Evolutionary conservation across 148 eudicot species (phyloP).

Genomic region (Chenopodium formosanum): DNA sequence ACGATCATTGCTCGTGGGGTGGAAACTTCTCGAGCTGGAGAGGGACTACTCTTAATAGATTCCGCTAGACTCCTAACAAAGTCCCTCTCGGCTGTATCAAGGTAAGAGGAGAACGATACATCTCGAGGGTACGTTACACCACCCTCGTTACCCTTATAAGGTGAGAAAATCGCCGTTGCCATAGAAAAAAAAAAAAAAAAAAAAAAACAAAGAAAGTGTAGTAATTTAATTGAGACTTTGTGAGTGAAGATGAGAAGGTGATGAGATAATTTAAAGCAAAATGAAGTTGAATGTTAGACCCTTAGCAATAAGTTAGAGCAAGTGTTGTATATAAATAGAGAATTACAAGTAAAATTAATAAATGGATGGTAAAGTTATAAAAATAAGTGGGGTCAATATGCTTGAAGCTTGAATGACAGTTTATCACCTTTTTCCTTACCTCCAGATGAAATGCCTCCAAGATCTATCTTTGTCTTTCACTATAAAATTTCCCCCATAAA

Average conservation of each 20-base stretch:
- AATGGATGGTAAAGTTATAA: conserved; percentile 9
- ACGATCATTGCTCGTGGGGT: not conserved
- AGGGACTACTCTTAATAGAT: conserved; percentile 27
- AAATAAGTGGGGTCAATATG: conserved; percentile 30
- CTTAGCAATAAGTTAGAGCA: not conserved
- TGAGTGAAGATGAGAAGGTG: not conserved
- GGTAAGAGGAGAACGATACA: conserved; percentile 73
- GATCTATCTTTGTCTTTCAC: conserved; percentile 31
- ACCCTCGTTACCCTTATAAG: conserved; percentile 24
- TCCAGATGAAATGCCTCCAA: conserved; percentile 29
- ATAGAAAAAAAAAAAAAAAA: conserved; percentile 13
- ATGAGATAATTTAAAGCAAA: not conserved
- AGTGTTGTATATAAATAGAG: not conserved
- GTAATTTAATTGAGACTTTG: too few relatives aligned
- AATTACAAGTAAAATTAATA: not conserved
- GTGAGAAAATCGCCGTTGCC: conserved; percentile 33
- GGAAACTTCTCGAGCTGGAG: conserved; percentile 25
- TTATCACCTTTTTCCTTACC: conserved; percentile 31
- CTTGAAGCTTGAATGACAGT: conserved; percentile 29
- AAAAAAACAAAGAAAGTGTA: too few relatives aligned
- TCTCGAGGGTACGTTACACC: conserved; percentile 42
- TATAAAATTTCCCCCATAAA: conserved; percentile 8
- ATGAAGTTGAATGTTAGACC: conserved; percentile 10
- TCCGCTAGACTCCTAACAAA: conserved; percentile 42
- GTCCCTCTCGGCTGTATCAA: conserved; percentile 50